Base-by-base conservation (phyloP, 108 stramenopile genomes). In the Pseudonitzschia pungens region DNA sequence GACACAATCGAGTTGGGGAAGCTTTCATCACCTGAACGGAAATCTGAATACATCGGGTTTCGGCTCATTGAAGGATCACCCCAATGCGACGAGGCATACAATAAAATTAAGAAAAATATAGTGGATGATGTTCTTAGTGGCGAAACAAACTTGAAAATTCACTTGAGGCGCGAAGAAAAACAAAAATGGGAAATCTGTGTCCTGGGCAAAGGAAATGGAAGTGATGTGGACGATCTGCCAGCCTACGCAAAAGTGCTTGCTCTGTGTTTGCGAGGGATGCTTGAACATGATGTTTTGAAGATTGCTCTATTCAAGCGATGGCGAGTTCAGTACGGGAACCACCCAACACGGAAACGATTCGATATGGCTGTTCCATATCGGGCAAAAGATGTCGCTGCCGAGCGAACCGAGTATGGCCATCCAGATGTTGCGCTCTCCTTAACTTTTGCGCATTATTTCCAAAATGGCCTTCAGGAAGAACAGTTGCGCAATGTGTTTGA, bases 401-500 rank as follows among this genome's bases (percentile, higher is more conserved):
- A 56, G 55, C 55, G 55, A 20, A 56, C 55, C 55, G 55, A 56
- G 20, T 56, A 18, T 20, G 55, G 55, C 20, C 55, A 56, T 56
- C 55, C 55, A 22, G 55, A 56, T 56, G 26, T 56, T 27, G 55
- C 16, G 26, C 55, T 56, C 1, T 56, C 55, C 55, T 20, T 56
- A 56, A 56, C 55, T 56, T 56, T 56, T 56, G 21, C 24, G 21
- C 55, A 56, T 27, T 56, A 56, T 56, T 56, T 56, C 20, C 55
- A 56, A 27, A 20, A 11, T 18, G 55, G 55, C 10, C 55, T 56
- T 20, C 55, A 56, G 20, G 1, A 56, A 56, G 10, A 27, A 22
- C 55, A 56, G 20, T 56, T 56, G 55, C 55, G 55, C 26, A 9
- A 56, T 56, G 55, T 56, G 10, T 56, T 56, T 27, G 55, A 56